phyloP scores from a whole-genome alignment of 306 rosid genomes.

The Sphenostylis stenocarpa region DNA sequence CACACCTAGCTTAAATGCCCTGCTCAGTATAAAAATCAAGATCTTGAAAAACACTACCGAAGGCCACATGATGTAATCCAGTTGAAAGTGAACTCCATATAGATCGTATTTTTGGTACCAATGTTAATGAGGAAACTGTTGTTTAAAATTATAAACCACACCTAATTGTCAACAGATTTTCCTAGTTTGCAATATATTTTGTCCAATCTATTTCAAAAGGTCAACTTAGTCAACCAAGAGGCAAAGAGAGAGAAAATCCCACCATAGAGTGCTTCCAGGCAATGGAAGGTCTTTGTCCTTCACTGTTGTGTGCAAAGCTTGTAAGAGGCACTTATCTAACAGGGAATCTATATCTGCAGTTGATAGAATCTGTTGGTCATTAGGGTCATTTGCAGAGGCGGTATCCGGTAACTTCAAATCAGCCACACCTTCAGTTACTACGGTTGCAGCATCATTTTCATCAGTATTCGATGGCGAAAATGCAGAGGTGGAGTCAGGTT shows the following conservation, averaged over 20 bases:
- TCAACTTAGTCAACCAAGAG: constrained; percentile 4
- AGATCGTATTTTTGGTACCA: not conserved
- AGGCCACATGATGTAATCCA: constrained; percentile 19
- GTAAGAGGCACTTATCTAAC: constrained; percentile 90
- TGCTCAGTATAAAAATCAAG: not conserved
- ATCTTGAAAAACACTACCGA: not conserved
- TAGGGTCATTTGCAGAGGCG: constrained; percentile 40
- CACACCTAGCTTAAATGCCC: not conserved
- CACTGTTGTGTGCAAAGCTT: constrained; percentile 83
- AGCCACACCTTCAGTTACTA: constrained; percentile 45
- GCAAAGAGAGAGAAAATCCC: constrained; percentile 22
- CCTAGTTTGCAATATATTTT: not conserved
- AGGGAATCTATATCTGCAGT: constrained; percentile 70
- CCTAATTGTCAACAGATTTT: not conserved
- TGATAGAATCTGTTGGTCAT: constrained; percentile 61
- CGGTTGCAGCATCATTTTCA: constrained; percentile 37
- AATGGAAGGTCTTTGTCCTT: constrained; percentile 87
- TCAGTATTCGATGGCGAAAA: constrained; percentile 22
- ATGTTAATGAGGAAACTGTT: not conserved
- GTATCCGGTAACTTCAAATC: constrained; percentile 63
- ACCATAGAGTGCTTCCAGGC: constrained; percentile 99
- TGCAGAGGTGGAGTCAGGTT: constrained; percentile 36
- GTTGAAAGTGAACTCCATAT: constrained; percentile 20
- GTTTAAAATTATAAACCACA: not conserved
- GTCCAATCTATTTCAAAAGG: not conserved